phyloP scores from a whole-genome alignment of 768 basidiomycete species.

The Tulasnella sp. region DNA sequence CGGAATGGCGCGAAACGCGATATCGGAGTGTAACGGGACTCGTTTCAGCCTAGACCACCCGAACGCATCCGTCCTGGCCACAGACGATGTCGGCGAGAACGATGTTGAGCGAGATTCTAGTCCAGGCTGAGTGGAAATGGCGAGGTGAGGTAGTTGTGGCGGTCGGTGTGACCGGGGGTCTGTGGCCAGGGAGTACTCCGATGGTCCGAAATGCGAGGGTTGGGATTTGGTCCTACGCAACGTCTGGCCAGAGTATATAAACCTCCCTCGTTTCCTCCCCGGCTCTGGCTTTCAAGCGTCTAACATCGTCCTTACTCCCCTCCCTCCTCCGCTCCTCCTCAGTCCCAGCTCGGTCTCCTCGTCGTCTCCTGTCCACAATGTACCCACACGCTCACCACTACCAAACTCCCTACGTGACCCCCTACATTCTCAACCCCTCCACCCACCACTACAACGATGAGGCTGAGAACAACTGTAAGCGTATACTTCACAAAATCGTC shows the following conservation, averaged over 20 bases:
- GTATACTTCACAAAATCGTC: background rate
- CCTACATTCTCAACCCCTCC: constrained; percentile 77
- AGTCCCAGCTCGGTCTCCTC: background rate
- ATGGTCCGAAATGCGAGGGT: background rate
- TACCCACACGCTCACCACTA: constrained; percentile 34
- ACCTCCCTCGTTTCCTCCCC: background rate
- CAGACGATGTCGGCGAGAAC: too few species aligned
- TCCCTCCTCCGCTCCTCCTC: background rate
- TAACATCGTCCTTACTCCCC: background rate
- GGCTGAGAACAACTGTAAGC: constrained; percentile 23
- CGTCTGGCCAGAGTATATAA: background rate
- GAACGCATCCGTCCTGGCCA: too few species aligned
- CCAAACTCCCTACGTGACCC: constrained; percentile 75
- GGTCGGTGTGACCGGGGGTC: too few species aligned
- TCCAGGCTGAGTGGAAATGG: too few species aligned
- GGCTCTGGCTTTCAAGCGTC: background rate
- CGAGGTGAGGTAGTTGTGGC: too few species aligned
- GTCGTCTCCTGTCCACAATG: background rate
- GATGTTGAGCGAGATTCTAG: too few species aligned
- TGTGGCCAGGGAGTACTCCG: too few species aligned
- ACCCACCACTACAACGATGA: constrained; percentile 62
- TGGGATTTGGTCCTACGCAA: background rate
- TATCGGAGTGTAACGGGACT: too few species aligned
- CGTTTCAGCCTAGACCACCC: too few species aligned
- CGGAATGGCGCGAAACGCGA: too few species aligned